Evolutionary conservation across 208 protist genomes (phyloP).

Genomic region (Wallacemonas sp.): DNA sequence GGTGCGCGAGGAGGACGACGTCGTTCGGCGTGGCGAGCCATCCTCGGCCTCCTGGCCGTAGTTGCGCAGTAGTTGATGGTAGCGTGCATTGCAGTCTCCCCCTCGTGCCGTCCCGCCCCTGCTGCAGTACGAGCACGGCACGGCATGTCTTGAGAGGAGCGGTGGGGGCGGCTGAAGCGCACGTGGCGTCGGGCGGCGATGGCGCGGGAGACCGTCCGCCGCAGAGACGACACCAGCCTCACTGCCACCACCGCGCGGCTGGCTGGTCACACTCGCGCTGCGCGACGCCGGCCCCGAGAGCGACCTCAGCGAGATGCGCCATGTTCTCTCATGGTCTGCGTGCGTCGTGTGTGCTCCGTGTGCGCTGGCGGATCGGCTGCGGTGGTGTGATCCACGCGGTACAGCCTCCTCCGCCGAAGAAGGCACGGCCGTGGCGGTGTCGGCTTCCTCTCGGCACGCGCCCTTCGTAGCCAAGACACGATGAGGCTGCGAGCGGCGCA

Average conservation of each 20-base stretch:
- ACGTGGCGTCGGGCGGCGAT: not conserved
- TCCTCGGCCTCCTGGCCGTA: not conserved
- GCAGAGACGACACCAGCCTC: not conserved
- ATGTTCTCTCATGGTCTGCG: too few relatives aligned
- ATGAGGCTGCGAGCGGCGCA: not conserved
- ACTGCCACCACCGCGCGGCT: not conserved
- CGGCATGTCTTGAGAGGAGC: conserved; percentile 8
- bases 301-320: too few relatives aligned
- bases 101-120: not conserved
- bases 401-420: too few relatives aligned
- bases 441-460: too few relatives aligned
- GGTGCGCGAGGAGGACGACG: not conserved
- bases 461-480: too few relatives aligned
- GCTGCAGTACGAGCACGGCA: conserved; percentile 11
- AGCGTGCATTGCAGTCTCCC: not conserved
- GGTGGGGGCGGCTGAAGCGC: not conserved
- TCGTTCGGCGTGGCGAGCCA: not conserved
- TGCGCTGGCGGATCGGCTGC: too few relatives aligned
- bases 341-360: too few relatives aligned
- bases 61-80: not conserved
- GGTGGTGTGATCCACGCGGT: too few relatives aligned
- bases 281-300: too few relatives aligned
- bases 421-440: too few relatives aligned
- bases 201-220: too few relatives aligned
- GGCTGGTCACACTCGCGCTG: not conserved